Evolutionary conservation across 768 basidiomycete species (phyloP), one percentile per base, ranked within the genome.

Genomic region (Mycena olivaceomarginata): DNA sequence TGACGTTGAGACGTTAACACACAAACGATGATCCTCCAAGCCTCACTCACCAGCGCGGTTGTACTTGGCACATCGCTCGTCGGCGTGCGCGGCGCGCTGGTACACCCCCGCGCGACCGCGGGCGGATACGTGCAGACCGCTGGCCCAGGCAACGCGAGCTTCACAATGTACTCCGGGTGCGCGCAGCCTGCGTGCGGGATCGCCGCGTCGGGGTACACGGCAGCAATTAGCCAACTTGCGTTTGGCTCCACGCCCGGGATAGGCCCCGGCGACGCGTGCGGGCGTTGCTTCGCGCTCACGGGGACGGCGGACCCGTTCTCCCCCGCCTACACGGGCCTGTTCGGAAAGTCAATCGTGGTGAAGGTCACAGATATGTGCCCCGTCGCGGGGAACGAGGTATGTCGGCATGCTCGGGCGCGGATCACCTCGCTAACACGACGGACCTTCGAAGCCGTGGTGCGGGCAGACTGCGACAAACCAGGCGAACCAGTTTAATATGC

Each of bases 231-330:
- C 82, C 91, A 92, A 83, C 87, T 92, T 25, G 84, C 91, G 0
- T 93, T 91, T 73, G 92, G 92, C 53, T 84, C 90, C 10, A 65
- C 82, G 18, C 89, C 91, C 22, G 91, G 91, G 0, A 40, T 84
- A 0, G 92, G 91, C 12, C 83, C 91, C 2, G 92, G 92, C 18
- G 92, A 92, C 82, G 92, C 90, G 12, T 93, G 92, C 76, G 92
- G 92, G 16, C 90, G 92, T 48, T 93, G 92, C 86, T 93, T 93
- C 81, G 83, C 87, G 22, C 64, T 93, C 71, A 91, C 91, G 2
- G 91, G 87, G 51, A 86, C 81, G 18, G 75, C 81, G 12, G 91
- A 92, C 81, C 92, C 92, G 22, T 92, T 84, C 85, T 89, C 90
- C 31, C 90, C 91, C 1, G 72, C 84, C 0, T 92, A 79, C 82